Conservation (phyloP, 805 yeast species). For the Wickerhamiella cacticola region DNA sequence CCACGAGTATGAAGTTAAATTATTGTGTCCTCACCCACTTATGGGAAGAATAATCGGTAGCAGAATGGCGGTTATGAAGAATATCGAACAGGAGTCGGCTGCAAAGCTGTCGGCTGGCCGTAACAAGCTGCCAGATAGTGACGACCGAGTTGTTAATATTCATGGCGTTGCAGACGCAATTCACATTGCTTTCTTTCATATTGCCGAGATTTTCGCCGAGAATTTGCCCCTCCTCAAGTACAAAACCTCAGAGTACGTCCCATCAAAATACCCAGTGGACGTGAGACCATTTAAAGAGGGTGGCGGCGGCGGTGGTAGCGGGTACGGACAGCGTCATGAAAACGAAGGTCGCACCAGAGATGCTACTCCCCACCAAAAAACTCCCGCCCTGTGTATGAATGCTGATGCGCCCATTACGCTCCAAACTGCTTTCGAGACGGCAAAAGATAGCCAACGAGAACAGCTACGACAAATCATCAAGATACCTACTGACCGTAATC, state of each 20-base stretch:
- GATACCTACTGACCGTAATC: conserved; percentile 8
- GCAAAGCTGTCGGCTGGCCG: conserved; percentile 66
- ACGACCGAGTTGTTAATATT: conserved; percentile 60
- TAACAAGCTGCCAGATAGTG: conserved; percentile 57
- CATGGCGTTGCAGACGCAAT: conserved; percentile 79
- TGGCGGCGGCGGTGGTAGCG: not conserved
- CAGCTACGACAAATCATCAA: conserved; percentile 20
- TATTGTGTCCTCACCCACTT: conserved; percentile 64
- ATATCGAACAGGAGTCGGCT: conserved; percentile 71
- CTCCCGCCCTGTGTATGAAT: not conserved
- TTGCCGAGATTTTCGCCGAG: conserved; percentile 46
- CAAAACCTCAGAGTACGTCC: not conserved
- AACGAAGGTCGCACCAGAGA: not conserved
- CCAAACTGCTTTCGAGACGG: conserved; percentile 22
- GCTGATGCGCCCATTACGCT: conserved; percentile 13
- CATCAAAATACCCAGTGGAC: not conserved
- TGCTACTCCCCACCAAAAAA: not conserved
- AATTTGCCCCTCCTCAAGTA: conserved; percentile 25
- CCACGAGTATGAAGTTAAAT: conserved; percentile 42
- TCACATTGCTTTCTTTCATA: conserved; percentile 68
- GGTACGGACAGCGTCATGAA: not conserved
- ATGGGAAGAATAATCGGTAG: conserved; percentile 77
- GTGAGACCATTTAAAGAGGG: not conserved
- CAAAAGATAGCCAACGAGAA: conserved; percentile 17
- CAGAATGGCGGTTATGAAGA: conserved; percentile 59